These are phyloP conservation scores for Epicoccum nigrum DNA, from an alignment of 2,329 filamentous ascomycete genomes.

Conservation along the genomic window DNA sequence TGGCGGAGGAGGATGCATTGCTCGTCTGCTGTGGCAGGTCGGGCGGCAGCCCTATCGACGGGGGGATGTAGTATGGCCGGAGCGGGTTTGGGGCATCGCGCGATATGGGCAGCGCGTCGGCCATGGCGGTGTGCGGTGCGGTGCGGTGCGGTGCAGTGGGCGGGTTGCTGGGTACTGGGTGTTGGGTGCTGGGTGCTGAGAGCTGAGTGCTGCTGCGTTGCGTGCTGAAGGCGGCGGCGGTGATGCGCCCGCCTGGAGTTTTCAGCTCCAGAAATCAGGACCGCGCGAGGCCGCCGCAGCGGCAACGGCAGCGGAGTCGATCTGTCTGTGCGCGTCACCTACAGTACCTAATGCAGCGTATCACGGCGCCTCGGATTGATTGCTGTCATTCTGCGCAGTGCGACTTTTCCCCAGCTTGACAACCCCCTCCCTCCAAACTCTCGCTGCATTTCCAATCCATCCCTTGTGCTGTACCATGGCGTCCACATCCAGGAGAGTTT, in stretches of 20 bases:
- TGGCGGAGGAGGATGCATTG: neutral
- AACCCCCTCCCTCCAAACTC: neutral
- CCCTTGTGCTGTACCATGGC: constrained; percentile 20
- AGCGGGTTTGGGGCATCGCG: constrained; percentile 65
- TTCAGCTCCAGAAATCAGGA: constrained; percentile 7
- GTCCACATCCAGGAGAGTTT: constrained; percentile 19
- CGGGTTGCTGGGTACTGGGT: no score
- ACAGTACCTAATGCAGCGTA: no score
- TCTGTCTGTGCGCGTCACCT: constrained; percentile 15
- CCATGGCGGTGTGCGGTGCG: constrained; percentile 6
- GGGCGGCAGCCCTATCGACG: constrained; percentile 66
- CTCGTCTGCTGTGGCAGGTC: constrained; percentile 44
- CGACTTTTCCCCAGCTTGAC: constrained; percentile 3
- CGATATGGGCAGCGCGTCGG: constrained; percentile 49
- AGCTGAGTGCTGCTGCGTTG: no score
- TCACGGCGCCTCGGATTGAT: constrained; percentile 11
- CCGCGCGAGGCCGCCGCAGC: neutral
- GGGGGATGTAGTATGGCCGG: constrained; percentile 74
- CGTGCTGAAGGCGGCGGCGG: no score
- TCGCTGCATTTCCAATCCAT: neutral
- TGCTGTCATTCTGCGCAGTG: constrained; percentile 10
- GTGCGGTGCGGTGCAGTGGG: no score
- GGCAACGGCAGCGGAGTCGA: neutral
- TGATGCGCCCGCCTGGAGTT: neutral
- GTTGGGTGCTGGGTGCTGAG: no score